Conservation (phyloP, 1,284 basidiomycete species). For the Quambalaria eucalypti region DNA sequence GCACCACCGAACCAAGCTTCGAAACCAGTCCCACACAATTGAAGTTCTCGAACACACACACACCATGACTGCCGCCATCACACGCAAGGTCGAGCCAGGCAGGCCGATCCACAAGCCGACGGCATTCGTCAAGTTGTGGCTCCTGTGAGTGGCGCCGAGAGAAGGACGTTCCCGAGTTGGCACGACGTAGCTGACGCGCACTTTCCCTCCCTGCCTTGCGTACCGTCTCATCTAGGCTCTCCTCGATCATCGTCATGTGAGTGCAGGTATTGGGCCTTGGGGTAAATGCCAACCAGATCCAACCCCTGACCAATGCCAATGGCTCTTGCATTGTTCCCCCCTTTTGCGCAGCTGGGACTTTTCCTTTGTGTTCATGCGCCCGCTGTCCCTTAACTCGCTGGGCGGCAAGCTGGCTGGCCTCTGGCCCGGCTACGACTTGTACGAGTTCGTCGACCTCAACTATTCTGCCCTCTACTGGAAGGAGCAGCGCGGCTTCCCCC, state of each 20-base stretch:
- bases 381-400: conserved; percentile 2
- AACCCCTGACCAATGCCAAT: neutral
- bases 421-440: conserved; percentile 49
- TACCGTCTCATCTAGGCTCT: neutral
- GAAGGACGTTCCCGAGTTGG: neutral
- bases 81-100: neutral
- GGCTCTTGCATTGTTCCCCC: neutral
- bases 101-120: neutral
- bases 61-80: neutral
- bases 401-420: conserved; percentile 49
- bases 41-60: too few relatives aligned
- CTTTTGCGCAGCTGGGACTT: conserved; percentile 18
- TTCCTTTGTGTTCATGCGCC: conserved; percentile 30
- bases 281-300: neutral
- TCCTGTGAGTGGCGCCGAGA: neutral
- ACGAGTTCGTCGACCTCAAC: conserved; percentile 65
- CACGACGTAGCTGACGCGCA: neutral
- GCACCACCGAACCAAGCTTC: too few relatives aligned
- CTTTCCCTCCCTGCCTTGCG: neutral
- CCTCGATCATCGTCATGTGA: neutral
- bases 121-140: neutral
- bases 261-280: too few relatives aligned
- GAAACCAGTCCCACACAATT: too few relatives aligned
- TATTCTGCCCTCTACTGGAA: conserved; percentile 64
- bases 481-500: conserved; percentile 68